Evolutionary conservation across 2,329 filamentous ascomycete genomes (phyloP).

Genomic region (Diaporthe velutina): DNA sequence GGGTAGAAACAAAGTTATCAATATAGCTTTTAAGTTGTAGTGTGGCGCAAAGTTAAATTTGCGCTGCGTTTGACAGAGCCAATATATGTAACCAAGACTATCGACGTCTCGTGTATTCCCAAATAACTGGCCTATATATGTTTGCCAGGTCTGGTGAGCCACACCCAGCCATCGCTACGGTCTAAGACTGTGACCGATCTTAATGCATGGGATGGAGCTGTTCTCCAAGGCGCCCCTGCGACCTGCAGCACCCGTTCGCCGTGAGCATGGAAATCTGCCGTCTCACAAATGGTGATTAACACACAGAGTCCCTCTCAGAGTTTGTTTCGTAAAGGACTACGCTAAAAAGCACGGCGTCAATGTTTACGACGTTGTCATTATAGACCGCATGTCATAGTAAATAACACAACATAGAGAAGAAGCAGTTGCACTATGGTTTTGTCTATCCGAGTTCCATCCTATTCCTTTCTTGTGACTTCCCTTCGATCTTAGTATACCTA

Average conservation of each 20-base stretch:
- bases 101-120: not conserved
- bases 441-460: slow-evolving; percentile 17
- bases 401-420: not conserved
- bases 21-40: not conserved
- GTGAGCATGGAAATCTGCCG: not conserved
- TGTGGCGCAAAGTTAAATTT: not conserved
- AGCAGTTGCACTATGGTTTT: not conserved
- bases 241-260: not conserved
- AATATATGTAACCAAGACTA: not conserved
- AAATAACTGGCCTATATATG: not conserved
- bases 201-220: not conserved
- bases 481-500: slow-evolving; percentile 51
- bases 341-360: not conserved
- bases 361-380: not conserved
- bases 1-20: not conserved
- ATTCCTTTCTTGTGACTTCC: not conserved
- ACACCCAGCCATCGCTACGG: not conserved
- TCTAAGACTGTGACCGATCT: not conserved
- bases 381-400: not conserved
- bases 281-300: not conserved
- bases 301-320: not conserved
- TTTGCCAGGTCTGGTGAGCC: not conserved
- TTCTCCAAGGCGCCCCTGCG: not conserved
- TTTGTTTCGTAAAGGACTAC: not conserved
- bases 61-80: not conserved